Base-by-base conservation (phyloP, 2,329 filamentous ascomycete genomes). In the Ambrosiella beaveri region DNA sequence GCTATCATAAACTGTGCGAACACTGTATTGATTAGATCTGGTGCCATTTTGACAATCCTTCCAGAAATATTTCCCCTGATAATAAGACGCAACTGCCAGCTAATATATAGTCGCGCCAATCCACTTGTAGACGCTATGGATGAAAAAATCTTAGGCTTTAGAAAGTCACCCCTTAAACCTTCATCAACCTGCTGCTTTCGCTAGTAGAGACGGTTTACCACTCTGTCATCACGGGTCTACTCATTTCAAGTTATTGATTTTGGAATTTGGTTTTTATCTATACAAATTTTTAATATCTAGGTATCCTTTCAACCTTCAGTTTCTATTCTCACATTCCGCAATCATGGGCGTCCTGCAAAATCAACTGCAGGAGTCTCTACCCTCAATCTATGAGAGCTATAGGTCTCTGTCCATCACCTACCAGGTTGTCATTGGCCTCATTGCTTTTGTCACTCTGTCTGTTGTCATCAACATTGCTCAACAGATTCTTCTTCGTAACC, bases 401-500 rank as follows among this genome's bases (percentile, higher is more conserved):
- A 69, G 71, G 54, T 65, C 72, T 63, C 72, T 80, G 63, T 71
- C 74, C 17, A 67, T 71, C 35, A 71, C 66, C 36, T 68, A 71
- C 60, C 77, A 81, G 69, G 67, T 77, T 49, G 73, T 67, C 61
- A 67, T 75, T 59, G 70, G 69, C 53, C 57, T 78, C 37, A 69
- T 63, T 40, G 67, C 66, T 47, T 67, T 79, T 61, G 50, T 84
- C 61, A 68, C 72, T 39, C 54, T 82, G 59, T 70, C 81, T 15
- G 78, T 96, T 59, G 67, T 86, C 61, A 66, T 90, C 73, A 96
- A 97, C 70, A 82, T 97, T 63, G 66, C 87, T 64, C 76, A 76
- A 62, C 91, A 97, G 71, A 65, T 94, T 59, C 73, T 96, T 62
- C 81, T 88, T 74, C 86, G 81, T 73, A 91, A 89, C 65, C 80